phyloP scores from a whole-genome alignment of 2,329 filamentous ascomycete species.

The Arthrobotrys megalospora region DNA sequence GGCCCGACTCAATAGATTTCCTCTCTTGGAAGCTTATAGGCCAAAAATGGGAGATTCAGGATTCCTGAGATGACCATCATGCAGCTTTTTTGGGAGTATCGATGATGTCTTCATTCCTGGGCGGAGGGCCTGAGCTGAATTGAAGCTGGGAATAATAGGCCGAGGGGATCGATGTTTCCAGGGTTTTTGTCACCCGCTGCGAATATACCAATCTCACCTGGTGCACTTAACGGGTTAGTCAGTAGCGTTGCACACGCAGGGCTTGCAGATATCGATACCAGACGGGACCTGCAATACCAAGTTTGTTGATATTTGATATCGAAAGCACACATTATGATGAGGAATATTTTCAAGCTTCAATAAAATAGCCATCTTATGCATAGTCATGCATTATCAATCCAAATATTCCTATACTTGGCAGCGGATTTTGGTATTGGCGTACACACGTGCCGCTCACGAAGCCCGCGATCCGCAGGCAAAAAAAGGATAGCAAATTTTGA shows the following conservation, averaged over 20 bases:
- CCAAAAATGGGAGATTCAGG: not conserved
- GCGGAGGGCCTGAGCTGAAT: not conserved
- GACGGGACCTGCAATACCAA: not conserved
- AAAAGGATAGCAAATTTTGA: not conserved
- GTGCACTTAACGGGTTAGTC: not conserved
- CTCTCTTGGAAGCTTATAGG: constrained; percentile 9
- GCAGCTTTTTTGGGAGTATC: constrained; percentile 13
- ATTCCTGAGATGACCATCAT: constrained; percentile 7
- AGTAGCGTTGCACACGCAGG: not conserved
- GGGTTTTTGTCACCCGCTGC: not conserved
- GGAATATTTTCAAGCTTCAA: not conserved
- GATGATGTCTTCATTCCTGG: constrained; percentile 13
- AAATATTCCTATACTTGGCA: not conserved
- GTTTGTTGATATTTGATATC: not conserved
- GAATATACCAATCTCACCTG: constrained; percentile 1
- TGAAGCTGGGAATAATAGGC: constrained; percentile 23
- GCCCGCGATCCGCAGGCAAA: not conserved
- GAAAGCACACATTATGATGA: not conserved
- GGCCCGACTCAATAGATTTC: constrained; percentile 28
- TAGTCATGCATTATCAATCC: constrained; percentile 50
- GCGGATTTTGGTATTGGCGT: constrained; percentile 3
- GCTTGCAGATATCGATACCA: not conserved
- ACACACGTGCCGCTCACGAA: not conserved
- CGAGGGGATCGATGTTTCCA: constrained; percentile 10
- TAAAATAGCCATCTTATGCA: constrained; percentile 16